Conservation (phyloP, 2,329 filamentous ascomycete species). For the Stemphylium lycopersici region DNA sequence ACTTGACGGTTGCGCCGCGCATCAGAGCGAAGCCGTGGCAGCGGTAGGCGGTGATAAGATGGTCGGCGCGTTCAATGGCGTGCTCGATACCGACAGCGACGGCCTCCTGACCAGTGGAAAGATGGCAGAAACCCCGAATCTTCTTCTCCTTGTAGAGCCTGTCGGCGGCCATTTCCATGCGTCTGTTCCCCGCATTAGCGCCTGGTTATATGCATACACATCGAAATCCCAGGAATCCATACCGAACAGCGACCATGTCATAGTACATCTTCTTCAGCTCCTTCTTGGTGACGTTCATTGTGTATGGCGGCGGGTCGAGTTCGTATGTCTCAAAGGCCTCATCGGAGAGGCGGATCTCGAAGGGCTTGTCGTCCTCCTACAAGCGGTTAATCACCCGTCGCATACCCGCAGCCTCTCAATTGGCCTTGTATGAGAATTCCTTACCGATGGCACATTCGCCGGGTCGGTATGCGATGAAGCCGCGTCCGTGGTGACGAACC, state of each 20-base stretch:
- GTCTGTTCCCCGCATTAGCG: conserved; percentile 61
- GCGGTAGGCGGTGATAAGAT: conserved; percentile 96
- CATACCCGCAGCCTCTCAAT: not conserved
- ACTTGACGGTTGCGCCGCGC: conserved; percentile 75
- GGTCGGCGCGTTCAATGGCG: conserved; percentile 87
- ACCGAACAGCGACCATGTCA: conserved; percentile 95
- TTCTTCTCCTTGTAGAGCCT: conserved; percentile 99
- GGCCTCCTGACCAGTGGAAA: conserved; percentile 97
- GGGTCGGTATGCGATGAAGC: conserved; percentile 89
- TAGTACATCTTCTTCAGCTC: conserved; percentile 99
- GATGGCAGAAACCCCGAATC: conserved; percentile 99
- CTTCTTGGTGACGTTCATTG: conserved; percentile 91
- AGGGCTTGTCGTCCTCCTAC: conserved; percentile 91
- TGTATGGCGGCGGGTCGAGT: conserved; percentile 94
- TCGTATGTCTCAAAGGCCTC: conserved; percentile 99
- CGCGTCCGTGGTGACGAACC: conserved; percentile 92
- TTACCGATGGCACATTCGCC: conserved; percentile 70
- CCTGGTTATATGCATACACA: not conserved
- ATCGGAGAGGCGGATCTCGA: conserved; percentile 90
- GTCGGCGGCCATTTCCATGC: conserved; percentile 99
- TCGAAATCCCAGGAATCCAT: conserved; percentile 50
- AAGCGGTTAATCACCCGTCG: conserved; percentile 28
- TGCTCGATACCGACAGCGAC: conserved; percentile 97
- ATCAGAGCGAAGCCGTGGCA: conserved; percentile 99
- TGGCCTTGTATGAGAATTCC: conserved; percentile 31